Conservation (phyloP, 2,329 filamentous ascomycete genomes). For the Cercospora citrullina region DNA sequence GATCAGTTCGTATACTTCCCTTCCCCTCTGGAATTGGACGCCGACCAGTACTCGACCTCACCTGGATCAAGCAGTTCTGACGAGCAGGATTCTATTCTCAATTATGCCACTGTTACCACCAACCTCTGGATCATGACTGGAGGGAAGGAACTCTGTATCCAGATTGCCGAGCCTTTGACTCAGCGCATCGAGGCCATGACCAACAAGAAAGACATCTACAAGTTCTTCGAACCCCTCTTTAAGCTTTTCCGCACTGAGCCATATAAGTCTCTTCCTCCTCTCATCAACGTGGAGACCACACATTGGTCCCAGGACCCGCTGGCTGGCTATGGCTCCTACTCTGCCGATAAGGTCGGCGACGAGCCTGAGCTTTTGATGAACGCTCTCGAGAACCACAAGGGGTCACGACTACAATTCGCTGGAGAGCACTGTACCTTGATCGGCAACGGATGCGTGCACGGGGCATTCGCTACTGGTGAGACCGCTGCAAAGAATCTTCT, state of each 20-base stretch:
- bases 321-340: conserved; percentile 47
- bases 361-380: conserved; percentile 42
- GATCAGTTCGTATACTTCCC: conserved; percentile 50
- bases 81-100: conserved; percentile 42
- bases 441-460: conserved; percentile 49
- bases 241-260: conserved; percentile 47
- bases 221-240: conserved; percentile 49
- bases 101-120: conserved; percentile 47
- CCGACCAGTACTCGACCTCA: conserved; percentile 34
- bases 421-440: conserved; percentile 43
- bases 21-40: conserved; percentile 35
- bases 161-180: conserved; percentile 48
- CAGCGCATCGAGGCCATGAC: conserved; percentile 49
- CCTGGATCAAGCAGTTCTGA: conserved; percentile 36
- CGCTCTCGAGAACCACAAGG: conserved; percentile 42
- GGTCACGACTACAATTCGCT: conserved; percentile 45
- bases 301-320: conserved; percentile 49
- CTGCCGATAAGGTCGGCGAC: conserved; percentile 49
- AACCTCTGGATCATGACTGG: conserved; percentile 49
- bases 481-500: conserved; percentile 45
- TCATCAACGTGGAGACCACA: conserved; percentile 46
- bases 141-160: conserved; percentile 46
- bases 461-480: conserved; percentile 48
- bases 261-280: conserved; percentile 45
- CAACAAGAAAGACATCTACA: conserved; percentile 41